Percentiles rank a stretch among this genome's conserved stretches.
Evolutionary conservation across 306 rosid genomes (phyloP).

Genomic region (Cajanus cajan): DNA sequence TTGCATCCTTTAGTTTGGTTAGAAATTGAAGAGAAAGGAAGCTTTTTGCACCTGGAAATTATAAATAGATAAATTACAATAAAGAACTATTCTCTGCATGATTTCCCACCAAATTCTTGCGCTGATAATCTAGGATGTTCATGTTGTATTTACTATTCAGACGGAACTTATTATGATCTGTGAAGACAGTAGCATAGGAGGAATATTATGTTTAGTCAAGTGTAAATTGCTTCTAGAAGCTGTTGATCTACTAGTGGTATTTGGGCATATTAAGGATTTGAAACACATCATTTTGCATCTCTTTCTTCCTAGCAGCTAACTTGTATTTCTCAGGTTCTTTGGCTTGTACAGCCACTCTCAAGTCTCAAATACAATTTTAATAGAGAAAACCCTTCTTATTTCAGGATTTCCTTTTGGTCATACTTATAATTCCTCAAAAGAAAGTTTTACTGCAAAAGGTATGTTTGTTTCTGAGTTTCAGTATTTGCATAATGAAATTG

Average conservation of each 20-base stretch:
- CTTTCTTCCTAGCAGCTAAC: conserved; percentile 32
- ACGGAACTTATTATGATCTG: conserved; percentile 20
- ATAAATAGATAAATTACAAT: background rate
- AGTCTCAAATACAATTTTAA: conserved; percentile 46
- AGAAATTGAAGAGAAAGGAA: conserved; percentile 27
- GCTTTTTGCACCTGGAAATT: conserved; percentile 13
- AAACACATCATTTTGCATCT: conserved; percentile 16
- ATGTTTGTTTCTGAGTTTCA: conserved; percentile 47
- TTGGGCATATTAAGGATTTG: conserved; percentile 29
- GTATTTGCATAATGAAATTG: conserved; percentile 32
- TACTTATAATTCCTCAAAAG: conserved; percentile 71
- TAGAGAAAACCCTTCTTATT: conserved; percentile 59
- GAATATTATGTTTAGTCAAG: conserved; percentile 23
- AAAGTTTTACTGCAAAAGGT: conserved; percentile 89
- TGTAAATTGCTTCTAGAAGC: conserved; percentile 30
- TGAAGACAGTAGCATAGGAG: conserved; percentile 4
- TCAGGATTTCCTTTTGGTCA: conserved; percentile 94
- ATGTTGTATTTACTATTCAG: background rate
- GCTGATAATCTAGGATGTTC: conserved; percentile 11
- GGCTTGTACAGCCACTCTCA: conserved; percentile 38
- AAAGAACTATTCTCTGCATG: conserved; percentile 13
- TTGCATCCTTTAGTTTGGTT: background rate
- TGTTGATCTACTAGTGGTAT: conserved; percentile 16
- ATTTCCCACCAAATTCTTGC: conserved; percentile 15
- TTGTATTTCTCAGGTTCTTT: conserved; percentile 40